Evolutionary conservation across 495 filamentous ascomycete genomes (phyloP).

Genomic region (Hyaloscypha hepaticicola): DNA sequence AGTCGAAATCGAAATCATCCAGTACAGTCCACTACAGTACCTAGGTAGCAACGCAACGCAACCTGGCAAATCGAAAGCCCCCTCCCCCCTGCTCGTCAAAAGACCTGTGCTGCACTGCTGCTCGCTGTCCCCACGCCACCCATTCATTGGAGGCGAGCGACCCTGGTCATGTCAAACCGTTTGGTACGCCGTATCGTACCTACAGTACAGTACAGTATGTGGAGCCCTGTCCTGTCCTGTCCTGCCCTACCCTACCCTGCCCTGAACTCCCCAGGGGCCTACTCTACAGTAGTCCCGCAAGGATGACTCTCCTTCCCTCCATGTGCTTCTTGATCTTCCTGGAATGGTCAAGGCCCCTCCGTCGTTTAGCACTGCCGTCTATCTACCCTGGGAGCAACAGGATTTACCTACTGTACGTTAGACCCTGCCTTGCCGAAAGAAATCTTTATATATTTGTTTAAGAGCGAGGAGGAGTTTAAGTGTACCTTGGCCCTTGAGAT

Average conservation of each 20-base stretch:
- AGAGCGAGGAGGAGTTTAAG: background rate
- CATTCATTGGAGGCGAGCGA: background rate
- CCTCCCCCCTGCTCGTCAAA: background rate
- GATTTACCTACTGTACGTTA: conserved; percentile 1
- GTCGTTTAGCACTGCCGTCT: conserved; percentile 3
- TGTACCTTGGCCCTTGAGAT: background rate
- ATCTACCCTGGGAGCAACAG: conserved; percentile 2
- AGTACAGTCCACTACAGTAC: no score
- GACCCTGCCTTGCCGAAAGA: conserved; percentile 3
- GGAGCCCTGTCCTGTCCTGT: background rate
- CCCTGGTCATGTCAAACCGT: background rate
- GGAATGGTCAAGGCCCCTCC: background rate
- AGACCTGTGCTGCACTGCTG: background rate
- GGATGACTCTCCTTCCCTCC: background rate
- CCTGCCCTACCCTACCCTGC: no score
- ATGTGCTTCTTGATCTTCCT: background rate
- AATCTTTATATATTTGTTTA: conserved; percentile 5
- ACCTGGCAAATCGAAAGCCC: no score
- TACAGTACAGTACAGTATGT: no score
- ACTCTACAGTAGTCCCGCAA: background rate
- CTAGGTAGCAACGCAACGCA: no score
- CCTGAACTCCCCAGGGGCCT: no score
- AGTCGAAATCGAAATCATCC: no score
- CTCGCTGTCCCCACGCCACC: background rate
- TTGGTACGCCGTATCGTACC: background rate